Evolutionary conservation across 805 yeast genomes (phyloP), one percentile per base, ranked within the genome.

Genomic region (Saccharomycopsis sp.): DNA sequence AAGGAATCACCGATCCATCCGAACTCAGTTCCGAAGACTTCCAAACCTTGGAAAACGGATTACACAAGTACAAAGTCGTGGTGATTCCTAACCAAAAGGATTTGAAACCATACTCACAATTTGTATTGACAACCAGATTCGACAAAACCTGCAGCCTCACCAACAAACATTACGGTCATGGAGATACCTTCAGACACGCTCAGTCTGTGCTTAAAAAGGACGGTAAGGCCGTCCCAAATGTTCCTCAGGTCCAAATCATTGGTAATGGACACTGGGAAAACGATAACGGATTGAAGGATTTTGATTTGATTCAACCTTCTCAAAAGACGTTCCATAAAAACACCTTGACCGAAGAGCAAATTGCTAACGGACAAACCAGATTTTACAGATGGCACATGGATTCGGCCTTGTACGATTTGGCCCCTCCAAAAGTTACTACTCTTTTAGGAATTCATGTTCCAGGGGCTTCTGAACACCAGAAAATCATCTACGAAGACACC

Each of bases 331-430:
- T 90, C 80, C 97, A 90, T 73, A 84, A 85, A 64, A 73, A 78
- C 14, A 78, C 83, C 1, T 77, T 90, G 62, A 75, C 84, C 17
- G 78, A 80, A n/a, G 84, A 83, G 52, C 82, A 89, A 64, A 80
- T 86, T 62, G 80, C 76, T 42, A 74, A 75, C 5, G 67, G 80
- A 23, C 81, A 84, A 55, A 90, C 97, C 1, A 79, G 96, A 66
- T 90, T 85, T 70, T 90, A 89, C 79, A 81, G 97, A 73, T 90
- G 97, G 97, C 97, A 90, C 73, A 89, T 90, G 64, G 97, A 90
- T 72, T 85, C 94, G 42, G 97, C 97, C 2, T 78, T 90, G 47
- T 90, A 90, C 67, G 96, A 82, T 42, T 78, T 89, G 65, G 82
- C 92, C 15, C 96, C 97, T 29, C 97, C 97, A 34, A 81, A 86